A percentile compares a stretch with the other conserved stretches of the same genome.
Evolutionary conservation across 2,329 filamentous ascomycete genomes (phyloP).

Genomic region (Domatiomyces globalis): DNA sequence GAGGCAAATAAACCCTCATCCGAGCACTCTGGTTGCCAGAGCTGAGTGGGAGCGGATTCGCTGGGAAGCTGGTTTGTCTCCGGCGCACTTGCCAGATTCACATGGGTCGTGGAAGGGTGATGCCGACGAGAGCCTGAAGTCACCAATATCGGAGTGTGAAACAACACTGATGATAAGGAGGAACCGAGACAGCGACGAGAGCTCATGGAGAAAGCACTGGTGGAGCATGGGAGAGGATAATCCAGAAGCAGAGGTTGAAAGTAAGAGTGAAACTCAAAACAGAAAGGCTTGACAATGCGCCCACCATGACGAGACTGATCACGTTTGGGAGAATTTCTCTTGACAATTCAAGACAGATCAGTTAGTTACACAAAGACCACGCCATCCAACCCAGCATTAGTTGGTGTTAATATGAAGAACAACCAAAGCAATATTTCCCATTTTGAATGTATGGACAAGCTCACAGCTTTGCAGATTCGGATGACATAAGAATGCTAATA

Average conservation of each 20-base stretch:
- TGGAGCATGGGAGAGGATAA: not conserved
- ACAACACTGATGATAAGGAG: not conserved
- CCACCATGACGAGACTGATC: not conserved
- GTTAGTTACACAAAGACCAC: not conserved
- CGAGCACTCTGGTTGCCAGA: not conserved
- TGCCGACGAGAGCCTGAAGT: not conserved
- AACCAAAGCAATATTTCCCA: not conserved
- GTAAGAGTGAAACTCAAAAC: not conserved
- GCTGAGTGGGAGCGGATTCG: not conserved
- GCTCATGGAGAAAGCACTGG: not conserved
- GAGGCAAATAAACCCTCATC: not conserved
- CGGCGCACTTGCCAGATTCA: too few species aligned
- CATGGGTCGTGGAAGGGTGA: too few species aligned
- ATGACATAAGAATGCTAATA: not conserved
- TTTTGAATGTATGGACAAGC: not conserved
- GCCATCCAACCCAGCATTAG: not conserved
- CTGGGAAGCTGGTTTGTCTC: not conserved
- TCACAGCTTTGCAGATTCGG: not conserved
- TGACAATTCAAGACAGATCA: not conserved
- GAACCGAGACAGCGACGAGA: not conserved
- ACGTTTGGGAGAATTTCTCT: not conserved
- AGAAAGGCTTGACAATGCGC: not conserved
- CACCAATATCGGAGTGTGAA: not conserved
- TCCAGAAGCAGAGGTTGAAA: not conserved
- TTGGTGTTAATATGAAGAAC: not conserved